Evolutionary conservation across 1,284 basidiomycete species (phyloP), one percentile per base, ranked within the genome.

Genomic region (Ceratobasidium sp.): DNA sequence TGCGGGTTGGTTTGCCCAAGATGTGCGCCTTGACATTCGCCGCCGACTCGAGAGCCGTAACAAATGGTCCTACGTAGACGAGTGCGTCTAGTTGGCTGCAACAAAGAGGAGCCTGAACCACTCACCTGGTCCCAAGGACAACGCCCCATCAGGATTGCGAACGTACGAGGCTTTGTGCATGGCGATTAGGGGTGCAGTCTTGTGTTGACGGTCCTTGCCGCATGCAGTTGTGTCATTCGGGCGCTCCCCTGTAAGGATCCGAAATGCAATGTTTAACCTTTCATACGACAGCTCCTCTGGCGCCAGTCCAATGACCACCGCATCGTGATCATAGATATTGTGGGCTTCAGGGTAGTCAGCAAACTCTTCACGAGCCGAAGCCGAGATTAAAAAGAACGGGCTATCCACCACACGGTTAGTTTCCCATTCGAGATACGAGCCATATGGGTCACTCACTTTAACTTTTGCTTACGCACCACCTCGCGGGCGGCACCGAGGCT

Each of bases 251-350:
- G 56, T 64, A 6, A 92, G 83, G 21, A 92, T 83, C 1, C 88
- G 84, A 75, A 91, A 92, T 0, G 90, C 90, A 9, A 82, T 82
- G 78, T 90, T 90, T 66, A 92, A 82, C 70, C 81, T 79, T 1
- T 82, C 79, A 77, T 91, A 91, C 44, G 83, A 81, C 74, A 91
- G 82, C 2, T 81, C 76, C 0, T 81, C 75, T 1, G 87, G 88
- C 0, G 88, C 83, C 21, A 89, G 83, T 6, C 89, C 89, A 16
- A 92, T 78, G n/a, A 92, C 84, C 59, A 92, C 89, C 0, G 86
- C 82, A 76, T 92, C 88, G 77, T 85, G 84, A 3, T 79, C 75
- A 33, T 75, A 72, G 33, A 72, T 56, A 40, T 74, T 74, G 11
- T 74, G 59, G 14, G n/a, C 18, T 18, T 56, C 3, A 33, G 61